Percentiles rank a stretch among this genome's conserved stretches.
phyloP scores from a whole-genome alignment of 495 filamentous ascomycete genomes.

The Barbatosphaeria neglecta region DNA sequence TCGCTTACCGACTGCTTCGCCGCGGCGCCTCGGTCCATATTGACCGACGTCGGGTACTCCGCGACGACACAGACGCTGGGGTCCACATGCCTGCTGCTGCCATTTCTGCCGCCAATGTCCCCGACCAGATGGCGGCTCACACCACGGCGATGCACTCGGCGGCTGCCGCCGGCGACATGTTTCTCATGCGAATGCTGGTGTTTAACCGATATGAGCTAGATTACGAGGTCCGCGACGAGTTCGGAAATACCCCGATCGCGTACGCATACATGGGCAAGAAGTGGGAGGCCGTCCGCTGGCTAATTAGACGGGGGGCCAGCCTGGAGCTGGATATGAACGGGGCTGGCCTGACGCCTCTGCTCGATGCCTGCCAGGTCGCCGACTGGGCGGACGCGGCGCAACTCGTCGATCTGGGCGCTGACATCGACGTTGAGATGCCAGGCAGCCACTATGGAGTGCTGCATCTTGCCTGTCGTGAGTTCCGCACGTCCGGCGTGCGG shows the following conservation, averaged over 20 bases:
- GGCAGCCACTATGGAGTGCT: neutral
- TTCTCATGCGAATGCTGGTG: neutral
- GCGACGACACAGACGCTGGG: too few relatives aligned
- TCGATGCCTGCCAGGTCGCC: conserved; percentile 1
- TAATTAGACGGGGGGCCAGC: conserved; percentile 4
- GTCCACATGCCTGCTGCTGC: too few relatives aligned
- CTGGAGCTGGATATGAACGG: neutral
- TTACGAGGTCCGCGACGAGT: conserved; percentile 1
- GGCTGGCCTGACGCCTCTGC: conserved; percentile 1
- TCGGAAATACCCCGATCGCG: conserved; percentile 2
- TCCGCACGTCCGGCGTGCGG: neutral
- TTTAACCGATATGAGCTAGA: neutral
- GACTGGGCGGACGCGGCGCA: conserved; percentile 2
- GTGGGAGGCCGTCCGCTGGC: conserved; percentile 4
- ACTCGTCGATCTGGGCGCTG: conserved; percentile 6
- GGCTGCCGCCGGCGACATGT: conserved; percentile 1
- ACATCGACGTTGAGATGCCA: neutral
- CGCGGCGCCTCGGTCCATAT: neutral
- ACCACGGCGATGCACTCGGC: neutral
- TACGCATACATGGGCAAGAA: conserved; percentile 1
- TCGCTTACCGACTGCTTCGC: neutral
- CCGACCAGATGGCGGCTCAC: neutral
- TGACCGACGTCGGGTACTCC: neutral
- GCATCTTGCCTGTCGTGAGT: neutral
- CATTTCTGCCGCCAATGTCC: too few relatives aligned